Percentiles rank a stretch among this genome's conserved stretches.
These are phyloP conservation scores for Diaporthe citri DNA, from an alignment of 2,329 filamentous ascomycete genomes.

Conservation along the genomic window DNA sequence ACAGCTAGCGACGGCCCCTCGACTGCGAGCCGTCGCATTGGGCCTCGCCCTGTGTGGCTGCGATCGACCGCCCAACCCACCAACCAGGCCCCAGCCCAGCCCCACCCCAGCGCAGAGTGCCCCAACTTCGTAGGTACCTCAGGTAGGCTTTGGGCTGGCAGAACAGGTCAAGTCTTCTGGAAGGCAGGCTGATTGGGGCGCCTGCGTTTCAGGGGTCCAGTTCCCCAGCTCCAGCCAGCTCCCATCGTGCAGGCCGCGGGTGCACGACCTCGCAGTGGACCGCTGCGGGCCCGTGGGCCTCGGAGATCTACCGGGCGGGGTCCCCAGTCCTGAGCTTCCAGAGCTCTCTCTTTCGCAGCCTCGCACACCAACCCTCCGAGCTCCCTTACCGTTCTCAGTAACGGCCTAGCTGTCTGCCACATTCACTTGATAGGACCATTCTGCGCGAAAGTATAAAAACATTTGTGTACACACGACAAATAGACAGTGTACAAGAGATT, in stretches of 20 bases:
- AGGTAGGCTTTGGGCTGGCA: not conserved
- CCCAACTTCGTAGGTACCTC: not conserved
- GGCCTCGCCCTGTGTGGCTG: not conserved
- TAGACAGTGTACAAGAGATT: not conserved
- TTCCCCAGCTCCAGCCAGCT: not conserved
- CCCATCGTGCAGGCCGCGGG: not conserved
- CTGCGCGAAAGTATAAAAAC: not conserved
- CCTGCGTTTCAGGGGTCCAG: constrained; percentile 19
- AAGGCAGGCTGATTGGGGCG: not conserved
- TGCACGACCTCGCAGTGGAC: not conserved
- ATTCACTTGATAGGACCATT: not conserved
- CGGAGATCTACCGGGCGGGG: constrained; percentile 21
- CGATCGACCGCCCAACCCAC: not conserved
- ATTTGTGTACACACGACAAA: not conserved
- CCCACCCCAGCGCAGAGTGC: not conserved
- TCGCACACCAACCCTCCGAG: no score
- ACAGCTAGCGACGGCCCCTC: not conserved
- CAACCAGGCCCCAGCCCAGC: not conserved
- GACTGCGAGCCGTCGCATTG: not conserved
- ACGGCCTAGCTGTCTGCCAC: no score
- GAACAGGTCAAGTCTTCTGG: constrained; percentile 1
- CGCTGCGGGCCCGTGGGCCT: constrained; percentile 14
- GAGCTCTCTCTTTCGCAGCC: no score
- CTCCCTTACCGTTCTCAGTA: not conserved
- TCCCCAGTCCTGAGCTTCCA: not conserved